Percentiles rank a stretch among this genome's conserved stretches.
These are phyloP conservation scores for Kwoniella sp. DNA, from an alignment of 768 basidiomycete genomes.

Conservation along the genomic window DNA sequence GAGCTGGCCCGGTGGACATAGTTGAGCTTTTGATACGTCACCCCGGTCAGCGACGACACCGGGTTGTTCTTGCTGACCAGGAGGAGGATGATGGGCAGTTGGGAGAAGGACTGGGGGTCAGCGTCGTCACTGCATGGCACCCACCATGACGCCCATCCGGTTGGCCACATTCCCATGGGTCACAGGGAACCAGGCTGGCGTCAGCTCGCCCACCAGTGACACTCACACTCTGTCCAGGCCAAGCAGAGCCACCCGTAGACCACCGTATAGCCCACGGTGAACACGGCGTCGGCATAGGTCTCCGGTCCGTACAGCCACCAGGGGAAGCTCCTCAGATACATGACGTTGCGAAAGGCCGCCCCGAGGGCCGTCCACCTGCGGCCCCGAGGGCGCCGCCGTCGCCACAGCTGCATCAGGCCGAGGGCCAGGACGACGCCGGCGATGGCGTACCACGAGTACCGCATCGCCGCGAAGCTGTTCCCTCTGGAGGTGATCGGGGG, in stretches of 20 bases:
- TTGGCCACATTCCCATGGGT: conserved; percentile 12
- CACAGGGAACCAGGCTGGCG: conserved; percentile 10
- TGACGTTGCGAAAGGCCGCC: conserved; percentile 17
- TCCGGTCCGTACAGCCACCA: conserved; percentile 36
- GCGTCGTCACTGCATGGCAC: conserved; percentile 2
- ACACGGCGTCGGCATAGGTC: conserved; percentile 20
- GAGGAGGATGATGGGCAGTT: conserved; percentile 59
- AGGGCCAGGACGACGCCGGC: too few relatives aligned
- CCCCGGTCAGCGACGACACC: conserved; percentile 57
- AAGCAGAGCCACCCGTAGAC: conserved; percentile 14
- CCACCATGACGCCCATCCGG: conserved; percentile 24
- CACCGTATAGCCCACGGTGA: conserved; percentile 25
- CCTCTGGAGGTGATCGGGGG: not conserved
- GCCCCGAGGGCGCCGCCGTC: not conserved
- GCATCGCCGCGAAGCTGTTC: too few relatives aligned
- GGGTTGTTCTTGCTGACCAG: conserved; percentile 64
- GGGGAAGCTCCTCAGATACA: conserved; percentile 27
- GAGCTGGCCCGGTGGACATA: conserved; percentile 49
- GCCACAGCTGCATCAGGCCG: too few relatives aligned
- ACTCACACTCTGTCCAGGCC: conserved; percentile 10
- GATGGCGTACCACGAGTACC: too few relatives aligned
- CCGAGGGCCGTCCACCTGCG: conserved; percentile 6
- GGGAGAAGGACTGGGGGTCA: conserved; percentile 40
- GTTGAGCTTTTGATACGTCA: conserved; percentile 58
- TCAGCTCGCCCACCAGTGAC: not conserved